Evolutionary conservation across 2,329 filamentous ascomycete species (phyloP), one percentile per base, ranked within the genome.

Genomic region (Immersiporthe knoxdaviesiana): DNA sequence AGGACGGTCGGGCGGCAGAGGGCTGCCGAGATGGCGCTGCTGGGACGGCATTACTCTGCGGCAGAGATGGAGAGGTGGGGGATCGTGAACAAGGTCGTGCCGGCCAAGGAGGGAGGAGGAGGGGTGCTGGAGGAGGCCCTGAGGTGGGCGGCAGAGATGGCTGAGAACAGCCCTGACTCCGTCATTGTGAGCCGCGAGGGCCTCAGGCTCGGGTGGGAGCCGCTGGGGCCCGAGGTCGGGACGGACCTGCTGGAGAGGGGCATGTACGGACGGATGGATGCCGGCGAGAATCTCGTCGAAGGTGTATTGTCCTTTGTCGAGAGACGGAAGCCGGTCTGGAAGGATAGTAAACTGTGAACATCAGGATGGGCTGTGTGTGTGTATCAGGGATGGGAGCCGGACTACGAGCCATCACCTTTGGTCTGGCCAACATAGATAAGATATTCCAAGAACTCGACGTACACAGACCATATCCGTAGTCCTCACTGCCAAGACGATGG

Each of bases 221-320:
- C 84, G 0, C 79, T 90, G 27, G 87, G 89, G 14, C 90, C 89
- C 0, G 87, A 89, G 77, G 84, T 87, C 71, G 90, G 81, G 12
- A 92, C 88, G 47, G 81, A 81, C 70, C 76, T 87, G 72, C 77
- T 92, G 67, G 82, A 84, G 21, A 83, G 87, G 66, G 84, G 84
- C 1, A 86, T 89, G 82, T 90, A 87, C 74, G 81, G 81, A 66
- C 82, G 82, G 70, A 83, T 94, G 68, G 83, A 90, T 71, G 84
- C 82, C 2, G 91, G 88, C 0, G 89, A 91, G 73, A 95, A 95
- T 78, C 89, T 93, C 79, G 86, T 85, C 67, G 92, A 94, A 79
- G 92, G 92, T 0, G 82, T 94, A 27, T 82, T 78, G 79, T 92
- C 91, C 70, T 95, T 95, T 81, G 89, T 92, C 24, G 91, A 94